A percentile compares a stretch with the other conserved stretches of the same genome.
Conservation (phyloP, 192 early-diverging fungal species). For the Backusella mclennaniae region DNA sequence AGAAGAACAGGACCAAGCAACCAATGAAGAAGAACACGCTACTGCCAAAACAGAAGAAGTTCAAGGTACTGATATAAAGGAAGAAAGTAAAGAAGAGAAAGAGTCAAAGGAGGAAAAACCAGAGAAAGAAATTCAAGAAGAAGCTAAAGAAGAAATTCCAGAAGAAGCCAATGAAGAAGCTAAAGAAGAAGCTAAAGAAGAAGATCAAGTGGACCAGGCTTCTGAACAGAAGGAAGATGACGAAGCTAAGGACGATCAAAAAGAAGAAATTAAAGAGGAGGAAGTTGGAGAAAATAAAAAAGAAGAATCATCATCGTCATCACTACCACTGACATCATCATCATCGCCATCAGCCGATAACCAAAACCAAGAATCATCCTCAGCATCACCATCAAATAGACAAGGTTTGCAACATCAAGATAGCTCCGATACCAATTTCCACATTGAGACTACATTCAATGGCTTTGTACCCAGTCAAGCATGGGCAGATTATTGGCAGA, state of each 20-base stretch:
- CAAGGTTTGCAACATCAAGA: neutral
- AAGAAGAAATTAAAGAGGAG: neutral
- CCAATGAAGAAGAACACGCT: neutral
- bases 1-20: neutral
- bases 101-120: no score
- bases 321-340: neutral
- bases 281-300: neutral
- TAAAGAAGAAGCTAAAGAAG: neutral
- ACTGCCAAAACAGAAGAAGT: neutral
- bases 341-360: neutral
- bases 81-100: neutral
- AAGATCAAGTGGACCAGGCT: neutral
- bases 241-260: neutral
- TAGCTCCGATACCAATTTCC: neutral
- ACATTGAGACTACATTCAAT: constrained; percentile 24
- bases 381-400: neutral
- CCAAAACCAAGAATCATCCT: neutral
- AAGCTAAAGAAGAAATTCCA: neutral
- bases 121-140: neutral
- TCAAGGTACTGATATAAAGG: neutral
- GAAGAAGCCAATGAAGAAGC: neutral
- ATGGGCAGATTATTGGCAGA: constrained; percentile 73
- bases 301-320: neutral
- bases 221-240: neutral
- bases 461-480: constrained; percentile 66